Base-by-base conservation (phyloP, 2,329 filamentous ascomycete genomes). In the Scedosporium aurantiacum region DNA sequence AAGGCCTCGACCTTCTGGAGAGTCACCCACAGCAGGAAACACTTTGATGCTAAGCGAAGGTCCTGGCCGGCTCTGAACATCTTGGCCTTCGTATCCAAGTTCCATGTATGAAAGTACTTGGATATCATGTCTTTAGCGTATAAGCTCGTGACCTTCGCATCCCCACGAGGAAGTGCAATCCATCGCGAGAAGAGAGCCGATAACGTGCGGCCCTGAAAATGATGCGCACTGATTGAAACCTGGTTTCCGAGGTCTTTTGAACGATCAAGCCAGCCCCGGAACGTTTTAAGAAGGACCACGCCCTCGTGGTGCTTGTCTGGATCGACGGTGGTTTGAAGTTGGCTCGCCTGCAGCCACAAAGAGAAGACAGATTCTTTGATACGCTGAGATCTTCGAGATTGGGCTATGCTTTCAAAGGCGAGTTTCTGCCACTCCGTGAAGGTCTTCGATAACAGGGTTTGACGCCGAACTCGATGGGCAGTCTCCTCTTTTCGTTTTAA, bases 71-170 rank as follows among this genome's bases (percentile, higher is more conserved):
- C 41, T 50, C 28, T 10, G 57, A 73, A 73, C 10, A 70, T 71
- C 58, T 73, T 68, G 5, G 68, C 68, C 57, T 71, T 70, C 47
- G 70, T 69, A 50, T 64, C 66, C 18, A 74, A 60, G 55, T 71
- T 71, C 73, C 73, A 75, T n/a, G 65, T 61, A 37, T 68, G 62
- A 52, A 73, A 70, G 4, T 62, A 23, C n/a, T 50, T 50, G 2
- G 57, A 25, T 25, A 59, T 12, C 37, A 21, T 18, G 16, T 47
- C 47, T 14, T 12, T 25, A 14, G 18, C 18, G 23, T 59, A 28
- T 8, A 59, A 3, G 14, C 12, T 25, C 8, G 41, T 10, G 6
- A 5, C 28, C 40, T 21, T 23, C n/a, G 40, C 37, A 25, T 21
- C 12, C 21, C 10, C n/a, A 28, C 23, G 41, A 6, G 40, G 12